Percentiles rank a stretch among this genome's conserved stretches.
These are phyloP conservation scores for Exidia glandulosa DNA, from an alignment of 768 basidiomycete species.

Conservation along the genomic window DNA sequence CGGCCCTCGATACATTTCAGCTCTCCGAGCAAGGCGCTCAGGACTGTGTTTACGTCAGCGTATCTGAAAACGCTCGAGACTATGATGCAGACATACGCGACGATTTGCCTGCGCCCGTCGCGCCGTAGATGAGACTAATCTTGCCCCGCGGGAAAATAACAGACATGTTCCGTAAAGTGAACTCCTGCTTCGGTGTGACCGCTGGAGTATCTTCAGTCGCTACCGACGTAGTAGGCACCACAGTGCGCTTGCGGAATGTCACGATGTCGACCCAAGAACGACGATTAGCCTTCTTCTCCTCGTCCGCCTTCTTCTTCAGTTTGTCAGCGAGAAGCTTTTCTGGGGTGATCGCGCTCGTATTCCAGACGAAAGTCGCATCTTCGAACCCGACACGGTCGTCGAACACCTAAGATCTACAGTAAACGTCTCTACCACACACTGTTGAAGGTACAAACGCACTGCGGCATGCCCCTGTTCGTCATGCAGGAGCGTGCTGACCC, in stretches of 20 bases:
- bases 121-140: slow-evolving; percentile 48
- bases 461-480: neutral
- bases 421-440: too few species aligned
- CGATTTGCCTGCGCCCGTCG: slow-evolving; percentile 59
- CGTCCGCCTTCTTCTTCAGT: neutral
- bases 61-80: too few species aligned
- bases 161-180: slow-evolving; percentile 46
- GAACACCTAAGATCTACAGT: too few species aligned
- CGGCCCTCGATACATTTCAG: slow-evolving; percentile 11
- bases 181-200: slow-evolving; percentile 16
- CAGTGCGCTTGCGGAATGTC: neutral
- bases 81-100: too few species aligned
- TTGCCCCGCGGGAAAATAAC: slow-evolving; percentile 47
- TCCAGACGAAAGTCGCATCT: neutral
- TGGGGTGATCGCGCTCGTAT: neutral
- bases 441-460: too few species aligned
- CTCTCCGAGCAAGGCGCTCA: slow-evolving; percentile 19
- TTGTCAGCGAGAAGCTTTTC: neutral
- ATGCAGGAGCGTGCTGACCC: slow-evolving; percentile 58
- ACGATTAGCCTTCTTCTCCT: neutral
- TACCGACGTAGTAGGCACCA: neutral
- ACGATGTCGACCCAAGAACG: neutral
- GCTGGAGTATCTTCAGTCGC: slow-evolving; percentile 7
- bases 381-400: neutral
- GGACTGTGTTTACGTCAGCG: too few species aligned